Conservation (phyloP, 2,329 filamentous ascomycete genomes). For the Sporothrix humicola region DNA sequence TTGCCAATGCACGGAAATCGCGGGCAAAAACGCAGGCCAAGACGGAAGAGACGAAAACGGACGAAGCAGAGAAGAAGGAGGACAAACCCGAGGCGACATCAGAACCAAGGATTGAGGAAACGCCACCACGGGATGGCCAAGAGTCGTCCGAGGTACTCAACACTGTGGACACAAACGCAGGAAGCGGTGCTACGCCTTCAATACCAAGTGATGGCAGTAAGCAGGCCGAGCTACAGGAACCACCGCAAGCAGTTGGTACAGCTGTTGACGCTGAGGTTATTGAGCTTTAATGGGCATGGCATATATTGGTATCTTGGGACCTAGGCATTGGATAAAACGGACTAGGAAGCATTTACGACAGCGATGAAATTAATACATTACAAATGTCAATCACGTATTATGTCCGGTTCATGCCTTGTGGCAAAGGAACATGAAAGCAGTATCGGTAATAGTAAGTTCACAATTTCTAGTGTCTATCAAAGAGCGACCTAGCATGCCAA, state of each 20-base stretch:
- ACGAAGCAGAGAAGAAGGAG: neutral
- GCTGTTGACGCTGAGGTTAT: neutral
- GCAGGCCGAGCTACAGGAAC: neutral
- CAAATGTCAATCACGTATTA: too few relatives aligned
- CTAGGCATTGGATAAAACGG: neutral
- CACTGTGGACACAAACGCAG: neutral
- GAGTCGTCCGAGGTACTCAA: neutral
- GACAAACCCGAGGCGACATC: neutral
- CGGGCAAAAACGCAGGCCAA: slow-evolving; percentile 47
- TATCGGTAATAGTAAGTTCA: too few relatives aligned
- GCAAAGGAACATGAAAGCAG: neutral
- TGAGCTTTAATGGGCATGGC: neutral
- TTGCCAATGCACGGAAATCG: slow-evolving; percentile 72
- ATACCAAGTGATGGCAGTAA: neutral
- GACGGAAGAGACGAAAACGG: slow-evolving; percentile 40
- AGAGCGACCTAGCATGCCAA: neutral
- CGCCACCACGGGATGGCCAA: neutral
- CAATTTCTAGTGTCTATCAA: neutral
- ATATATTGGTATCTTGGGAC: neutral
- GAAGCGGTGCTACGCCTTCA: neutral
- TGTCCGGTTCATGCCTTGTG: too few relatives aligned
- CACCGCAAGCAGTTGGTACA: neutral
- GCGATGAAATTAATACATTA: neutral
- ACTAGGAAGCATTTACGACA: slow-evolving; percentile 15
- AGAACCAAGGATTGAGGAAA: slow-evolving; percentile 27